phyloP scores from a whole-genome alignment of 2,329 filamentous ascomycete genomes.

The Akanthomyces dipterigenus region DNA sequence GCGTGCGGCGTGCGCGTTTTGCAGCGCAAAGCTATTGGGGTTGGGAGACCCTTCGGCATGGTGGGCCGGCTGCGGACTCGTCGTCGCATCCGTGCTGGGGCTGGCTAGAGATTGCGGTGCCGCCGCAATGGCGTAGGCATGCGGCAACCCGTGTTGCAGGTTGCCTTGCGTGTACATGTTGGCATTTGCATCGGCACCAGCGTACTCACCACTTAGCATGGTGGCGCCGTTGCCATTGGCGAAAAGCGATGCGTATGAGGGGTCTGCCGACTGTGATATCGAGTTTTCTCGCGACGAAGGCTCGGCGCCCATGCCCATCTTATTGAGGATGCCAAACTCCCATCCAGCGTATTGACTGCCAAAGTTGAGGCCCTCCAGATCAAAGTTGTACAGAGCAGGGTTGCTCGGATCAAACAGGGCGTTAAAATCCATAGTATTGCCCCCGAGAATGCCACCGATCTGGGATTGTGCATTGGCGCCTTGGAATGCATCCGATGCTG shows the following conservation, averaged over 20 bases:
- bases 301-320: slow-evolving; percentile 77
- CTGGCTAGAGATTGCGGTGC: slow-evolving; percentile 57
- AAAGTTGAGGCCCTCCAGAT: slow-evolving; percentile 81
- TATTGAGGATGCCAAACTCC: slow-evolving; percentile 92
- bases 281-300: slow-evolving; percentile 63
- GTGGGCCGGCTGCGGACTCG: slow-evolving; percentile 50
- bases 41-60: slow-evolving; percentile 50
- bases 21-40: slow-evolving; percentile 19
- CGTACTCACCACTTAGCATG: slow-evolving; percentile 45
- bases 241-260: slow-evolving; percentile 41
- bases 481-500: slow-evolving; percentile 68
- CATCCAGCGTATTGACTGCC: slow-evolving; percentile 92
- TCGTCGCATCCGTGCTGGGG: slow-evolving; percentile 56
- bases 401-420: slow-evolving; percentile 84
- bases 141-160: slow-evolving; percentile 55
- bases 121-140: slow-evolving; percentile 58
- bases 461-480: slow-evolving; percentile 41
- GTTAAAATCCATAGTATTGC: slow-evolving; percentile 46
- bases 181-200: slow-evolving; percentile 42
- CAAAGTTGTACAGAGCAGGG: slow-evolving; percentile 90
- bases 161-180: slow-evolving; percentile 50
- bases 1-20: slow-evolving; percentile 24
- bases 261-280: slow-evolving; percentile 33
- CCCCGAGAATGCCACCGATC: slow-evolving; percentile 42
- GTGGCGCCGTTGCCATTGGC: slow-evolving; percentile 41